Evolutionary conservation across 192 early-diverging fungal genomes (phyloP).

Genomic region (Linnemannia exigua): DNA sequence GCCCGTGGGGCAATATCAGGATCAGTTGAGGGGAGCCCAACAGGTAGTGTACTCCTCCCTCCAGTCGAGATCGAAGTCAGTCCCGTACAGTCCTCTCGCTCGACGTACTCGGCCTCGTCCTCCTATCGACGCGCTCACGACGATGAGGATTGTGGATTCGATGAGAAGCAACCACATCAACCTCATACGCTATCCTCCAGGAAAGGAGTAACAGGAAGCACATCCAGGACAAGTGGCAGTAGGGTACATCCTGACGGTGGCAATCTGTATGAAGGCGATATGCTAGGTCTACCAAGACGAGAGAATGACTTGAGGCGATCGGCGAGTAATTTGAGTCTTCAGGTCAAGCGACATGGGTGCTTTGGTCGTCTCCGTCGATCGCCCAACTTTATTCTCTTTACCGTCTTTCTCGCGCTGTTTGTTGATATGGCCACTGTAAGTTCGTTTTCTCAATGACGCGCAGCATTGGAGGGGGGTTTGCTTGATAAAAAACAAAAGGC

Average conservation of each 20-base stretch:
- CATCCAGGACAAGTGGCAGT: background rate
- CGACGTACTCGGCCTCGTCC: constrained; percentile 11
- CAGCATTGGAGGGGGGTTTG: no score
- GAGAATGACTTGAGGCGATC: constrained; percentile 9
- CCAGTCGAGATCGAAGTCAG: constrained; percentile 39
- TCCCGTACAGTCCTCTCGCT: constrained; percentile 21
- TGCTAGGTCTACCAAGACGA: background rate
- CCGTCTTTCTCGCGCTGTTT: constrained; percentile 46
- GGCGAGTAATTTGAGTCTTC: constrained; percentile 20
- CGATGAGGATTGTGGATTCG: background rate
- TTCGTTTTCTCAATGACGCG: background rate
- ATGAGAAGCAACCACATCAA: background rate
- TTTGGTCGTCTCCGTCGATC: constrained; percentile 43
- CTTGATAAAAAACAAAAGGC: background rate
- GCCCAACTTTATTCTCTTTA: constrained; percentile 51
- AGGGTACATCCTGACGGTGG: background rate
- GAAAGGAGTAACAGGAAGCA: background rate
- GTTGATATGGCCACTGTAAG: constrained; percentile 50
- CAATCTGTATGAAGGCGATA: background rate
- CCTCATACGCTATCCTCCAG: background rate
- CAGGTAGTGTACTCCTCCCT: constrained; percentile 37
- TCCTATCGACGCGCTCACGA: background rate
- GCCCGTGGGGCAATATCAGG: background rate
- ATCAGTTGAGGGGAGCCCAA: constrained; percentile 17
- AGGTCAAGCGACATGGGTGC: constrained; percentile 18